These are phyloP conservation scores for Suhomyces ambrosiae DNA, from an alignment of 1,139 yeast genomes.

Conservation along the genomic window DNA sequence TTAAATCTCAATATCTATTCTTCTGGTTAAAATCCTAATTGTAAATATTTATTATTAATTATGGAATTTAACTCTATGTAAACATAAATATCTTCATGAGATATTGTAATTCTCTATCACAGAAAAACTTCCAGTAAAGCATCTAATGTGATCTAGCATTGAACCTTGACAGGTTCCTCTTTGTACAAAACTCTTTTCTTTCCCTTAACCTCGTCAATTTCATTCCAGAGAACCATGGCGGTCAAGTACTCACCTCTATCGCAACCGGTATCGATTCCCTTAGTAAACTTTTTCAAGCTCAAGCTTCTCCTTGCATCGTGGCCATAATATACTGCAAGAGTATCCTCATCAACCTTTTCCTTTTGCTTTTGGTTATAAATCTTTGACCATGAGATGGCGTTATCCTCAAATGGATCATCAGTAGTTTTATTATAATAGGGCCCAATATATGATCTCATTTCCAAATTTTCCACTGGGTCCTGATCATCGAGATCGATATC, in stretches of 20 bases:
- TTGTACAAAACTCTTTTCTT: conserved; percentile 20
- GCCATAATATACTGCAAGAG: conserved; percentile 72
- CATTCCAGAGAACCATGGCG: conserved; percentile 58
- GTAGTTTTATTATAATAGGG: conserved; percentile 60
- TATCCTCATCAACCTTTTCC: conserved; percentile 26
- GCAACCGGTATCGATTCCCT: conserved; percentile 84
- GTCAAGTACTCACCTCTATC: conserved; percentile 71
- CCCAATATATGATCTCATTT: conserved; percentile 60
- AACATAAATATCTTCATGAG: too few species aligned
- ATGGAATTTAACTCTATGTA: too few species aligned
- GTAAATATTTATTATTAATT: too few species aligned
- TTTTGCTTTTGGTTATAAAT: conserved; percentile 60
- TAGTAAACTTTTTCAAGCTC: conserved; percentile 61
- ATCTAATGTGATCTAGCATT: conserved; percentile 21
- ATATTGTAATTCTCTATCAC: too few species aligned
- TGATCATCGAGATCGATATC: conserved; percentile 58
- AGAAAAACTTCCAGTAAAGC: too few species aligned
- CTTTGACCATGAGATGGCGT: conserved; percentile 65
- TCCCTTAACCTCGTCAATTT: conserved; percentile 18
- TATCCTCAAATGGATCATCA: conserved; percentile 47
- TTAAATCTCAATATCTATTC: too few species aligned
- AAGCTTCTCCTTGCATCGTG: conserved; percentile 87
- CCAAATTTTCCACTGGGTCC: conserved; percentile 59
- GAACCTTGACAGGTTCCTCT: conserved; percentile 29
- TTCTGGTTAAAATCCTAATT: too few species aligned